Evolutionary conservation across 2,329 filamentous ascomycete species (phyloP).

Genomic region (Fusarium papillatum): DNA sequence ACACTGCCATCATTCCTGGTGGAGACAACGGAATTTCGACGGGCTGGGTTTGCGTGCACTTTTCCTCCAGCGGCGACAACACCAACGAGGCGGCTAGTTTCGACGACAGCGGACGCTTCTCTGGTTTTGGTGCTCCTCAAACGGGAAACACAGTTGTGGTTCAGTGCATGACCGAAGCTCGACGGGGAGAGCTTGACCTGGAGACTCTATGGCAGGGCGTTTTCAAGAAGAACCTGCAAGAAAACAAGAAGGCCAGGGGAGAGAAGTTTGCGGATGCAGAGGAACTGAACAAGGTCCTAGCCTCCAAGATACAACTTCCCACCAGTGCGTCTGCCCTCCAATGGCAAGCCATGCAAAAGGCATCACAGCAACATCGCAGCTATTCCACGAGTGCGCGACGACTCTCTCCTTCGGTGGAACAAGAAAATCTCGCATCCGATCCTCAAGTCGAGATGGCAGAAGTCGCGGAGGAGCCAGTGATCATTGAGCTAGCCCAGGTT

Average conservation of each 20-base stretch:
- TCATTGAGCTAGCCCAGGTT: slow-evolving; percentile 35
- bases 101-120: slow-evolving; percentile 69
- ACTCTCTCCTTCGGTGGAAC: slow-evolving; percentile 21
- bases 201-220: slow-evolving; percentile 65
- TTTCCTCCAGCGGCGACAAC: slow-evolving; percentile 77
- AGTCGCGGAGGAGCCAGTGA: background rate
- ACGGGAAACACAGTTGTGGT: slow-evolving; percentile 67
- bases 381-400: slow-evolving; percentile 51
- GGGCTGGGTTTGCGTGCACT: slow-evolving; percentile 96
- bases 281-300: slow-evolving; percentile 48
- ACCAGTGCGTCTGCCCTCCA: slow-evolving; percentile 46
- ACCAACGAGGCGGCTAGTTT: slow-evolving; percentile 58
- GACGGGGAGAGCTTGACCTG: slow-evolving; percentile 65
- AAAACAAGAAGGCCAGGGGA: slow-evolving; percentile 47
- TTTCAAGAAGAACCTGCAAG: slow-evolving; percentile 51
- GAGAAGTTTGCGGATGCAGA: slow-evolving; percentile 37
- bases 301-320: slow-evolving; percentile 50
- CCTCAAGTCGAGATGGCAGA: background rate
- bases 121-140: slow-evolving; percentile 78
- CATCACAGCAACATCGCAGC: slow-evolving; percentile 49
- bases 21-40: slow-evolving; percentile 90
- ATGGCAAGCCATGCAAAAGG: slow-evolving; percentile 51
- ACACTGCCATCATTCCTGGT: slow-evolving; percentile 73
- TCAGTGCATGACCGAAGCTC: slow-evolving; percentile 69
- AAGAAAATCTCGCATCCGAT: background rate